A percentile compares a stretch with the other conserved stretches of the same genome.
phyloP scores from a whole-genome alignment of 371 early-diverging fungal species.

The Parasitella parasitica region DNA sequence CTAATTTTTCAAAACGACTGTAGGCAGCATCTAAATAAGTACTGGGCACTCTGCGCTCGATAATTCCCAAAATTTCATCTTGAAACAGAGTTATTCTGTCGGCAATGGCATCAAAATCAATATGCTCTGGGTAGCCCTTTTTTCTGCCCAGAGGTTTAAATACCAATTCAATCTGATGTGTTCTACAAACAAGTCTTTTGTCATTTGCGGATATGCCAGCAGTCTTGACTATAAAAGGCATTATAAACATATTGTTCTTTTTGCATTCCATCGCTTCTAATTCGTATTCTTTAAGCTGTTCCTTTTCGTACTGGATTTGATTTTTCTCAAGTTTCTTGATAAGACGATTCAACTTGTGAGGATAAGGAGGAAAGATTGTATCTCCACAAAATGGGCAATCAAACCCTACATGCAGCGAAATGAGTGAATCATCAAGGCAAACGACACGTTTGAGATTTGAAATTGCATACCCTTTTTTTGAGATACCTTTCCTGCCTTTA shows the following conservation, averaged over 20 bases:
- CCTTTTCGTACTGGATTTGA: neutral
- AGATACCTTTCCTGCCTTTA: neutral
- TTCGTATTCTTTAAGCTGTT: neutral
- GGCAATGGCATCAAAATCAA: constrained; percentile 33
- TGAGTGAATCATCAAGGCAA: too few relatives aligned
- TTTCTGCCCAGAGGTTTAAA: constrained; percentile 40
- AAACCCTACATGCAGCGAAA: too few relatives aligned
- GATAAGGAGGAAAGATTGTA: neutral
- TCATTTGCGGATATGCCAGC: neutral
- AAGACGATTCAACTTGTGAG: neutral
- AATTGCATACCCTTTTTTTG: neutral
- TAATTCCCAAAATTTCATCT: constrained; percentile 30
- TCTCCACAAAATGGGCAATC: constrained; percentile 6
- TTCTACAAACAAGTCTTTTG: constrained; percentile 36
- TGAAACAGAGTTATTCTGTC: constrained; percentile 26
- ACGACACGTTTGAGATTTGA: too few relatives aligned
- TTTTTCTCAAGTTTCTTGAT: neutral
- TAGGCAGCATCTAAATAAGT: constrained; percentile 28
- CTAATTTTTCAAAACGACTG: constrained; percentile 29
- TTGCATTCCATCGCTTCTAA: neutral
- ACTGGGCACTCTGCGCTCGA: constrained; percentile 24
- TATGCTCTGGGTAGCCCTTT: constrained; percentile 36
- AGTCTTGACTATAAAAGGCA: neutral
- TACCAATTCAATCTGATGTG: constrained; percentile 40
- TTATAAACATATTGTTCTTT: neutral